Percentiles rank a stretch among this genome's conserved stretches.
Evolutionary conservation across 345 rosid species (phyloP).

Genomic region (Brassica incana): DNA sequence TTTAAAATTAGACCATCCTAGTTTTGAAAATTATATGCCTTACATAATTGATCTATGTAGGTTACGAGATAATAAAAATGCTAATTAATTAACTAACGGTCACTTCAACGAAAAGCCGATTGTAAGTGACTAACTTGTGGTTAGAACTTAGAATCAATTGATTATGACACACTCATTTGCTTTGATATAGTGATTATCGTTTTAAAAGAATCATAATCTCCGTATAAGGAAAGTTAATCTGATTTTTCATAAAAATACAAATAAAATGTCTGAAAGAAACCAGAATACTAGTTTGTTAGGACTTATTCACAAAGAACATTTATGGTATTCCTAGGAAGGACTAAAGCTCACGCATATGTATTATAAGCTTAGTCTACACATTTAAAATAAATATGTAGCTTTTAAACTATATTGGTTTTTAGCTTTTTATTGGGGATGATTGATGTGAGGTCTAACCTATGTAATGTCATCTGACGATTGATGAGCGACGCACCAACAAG

Average conservation of each 20-base stretch:
- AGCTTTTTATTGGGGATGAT: neutral
- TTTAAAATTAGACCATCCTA: neutral
- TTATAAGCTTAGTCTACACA: neutral
- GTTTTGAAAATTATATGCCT: neutral
- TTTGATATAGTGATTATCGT: neutral
- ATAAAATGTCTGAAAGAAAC: neutral
- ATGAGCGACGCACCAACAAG: conserved; percentile 11
- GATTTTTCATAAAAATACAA: neutral
- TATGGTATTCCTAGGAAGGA: neutral
- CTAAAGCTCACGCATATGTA: neutral
- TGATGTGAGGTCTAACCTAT: conserved; percentile 1
- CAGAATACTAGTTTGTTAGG: neutral
- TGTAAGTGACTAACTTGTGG: conserved; percentile 22
- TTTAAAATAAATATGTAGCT: neutral
- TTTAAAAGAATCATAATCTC: neutral
- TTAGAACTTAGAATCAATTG: conserved; percentile 29
- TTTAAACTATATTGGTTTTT: neutral
- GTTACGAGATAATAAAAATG: neutral
- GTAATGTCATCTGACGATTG: neutral
- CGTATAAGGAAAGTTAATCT: neutral
- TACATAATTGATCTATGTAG: conserved; percentile 9
- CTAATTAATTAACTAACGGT: conserved; percentile 4
- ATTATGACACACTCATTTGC: conserved; percentile 21
- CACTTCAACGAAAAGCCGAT: conserved; percentile 14
- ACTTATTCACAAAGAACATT: neutral